Conservation (phyloP, 2,329 filamentous ascomycete species). For the Cladorrhinum sp. region DNA sequence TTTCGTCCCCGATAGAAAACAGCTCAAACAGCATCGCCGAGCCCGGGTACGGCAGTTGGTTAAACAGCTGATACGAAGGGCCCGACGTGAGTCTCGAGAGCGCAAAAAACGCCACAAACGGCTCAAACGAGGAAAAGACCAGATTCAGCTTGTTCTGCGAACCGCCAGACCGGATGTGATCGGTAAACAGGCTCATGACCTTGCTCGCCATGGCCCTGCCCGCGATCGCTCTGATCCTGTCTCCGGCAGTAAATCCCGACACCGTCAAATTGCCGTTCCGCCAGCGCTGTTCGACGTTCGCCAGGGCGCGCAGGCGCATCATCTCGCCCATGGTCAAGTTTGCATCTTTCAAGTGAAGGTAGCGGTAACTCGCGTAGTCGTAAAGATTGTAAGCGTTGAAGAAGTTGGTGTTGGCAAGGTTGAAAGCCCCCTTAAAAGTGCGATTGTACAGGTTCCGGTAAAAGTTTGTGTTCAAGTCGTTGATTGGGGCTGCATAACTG, state of each 20-base stretch:
- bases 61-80: constrained; percentile 52
- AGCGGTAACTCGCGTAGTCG: constrained; percentile 54
- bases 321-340: constrained; percentile 49
- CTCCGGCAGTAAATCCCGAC: constrained; percentile 42
- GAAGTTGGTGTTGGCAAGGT: constrained; percentile 37
- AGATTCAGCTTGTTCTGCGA: constrained; percentile 47
- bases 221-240: constrained; percentile 47
- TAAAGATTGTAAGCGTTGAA: constrained; percentile 53
- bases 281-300: constrained; percentile 63
- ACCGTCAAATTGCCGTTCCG: constrained; percentile 56
- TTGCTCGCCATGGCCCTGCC: constrained; percentile 51
- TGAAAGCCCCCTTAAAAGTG: constrained; percentile 40
- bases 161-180: constrained; percentile 41
- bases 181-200: constrained; percentile 42
- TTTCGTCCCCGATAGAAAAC: constrained; percentile 37
- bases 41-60: constrained; percentile 62
- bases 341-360: constrained; percentile 48
- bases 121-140: constrained; percentile 53
- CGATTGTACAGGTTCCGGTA: constrained; percentile 42
- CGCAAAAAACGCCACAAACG: constrained; percentile 54
- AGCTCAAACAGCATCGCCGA: constrained; percentile 73
- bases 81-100: constrained; percentile 45
- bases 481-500: constrained; percentile 14
- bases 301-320: constrained; percentile 57
- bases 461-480: constrained; percentile 33